Evolutionary conservation across 805 yeast genomes (phyloP), one percentile per base, ranked within the genome.

Genomic region (Candida easanensis): DNA sequence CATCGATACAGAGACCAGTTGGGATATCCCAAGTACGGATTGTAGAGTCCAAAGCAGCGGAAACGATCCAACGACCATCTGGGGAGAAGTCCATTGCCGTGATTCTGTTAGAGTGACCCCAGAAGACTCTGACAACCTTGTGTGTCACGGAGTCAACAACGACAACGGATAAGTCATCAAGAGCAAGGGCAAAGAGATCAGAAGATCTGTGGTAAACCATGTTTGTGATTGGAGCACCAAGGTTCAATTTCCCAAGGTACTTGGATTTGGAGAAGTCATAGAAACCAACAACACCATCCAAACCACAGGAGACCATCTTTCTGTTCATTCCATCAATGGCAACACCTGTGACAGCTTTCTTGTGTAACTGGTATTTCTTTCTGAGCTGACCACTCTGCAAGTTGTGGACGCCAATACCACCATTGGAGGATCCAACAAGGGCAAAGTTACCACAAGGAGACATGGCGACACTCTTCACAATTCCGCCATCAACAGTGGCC

Each of bases 11-110:
- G 1, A 90, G 88, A 38, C 99, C 98, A 1, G 97, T 85, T 33
- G 98, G 98, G 46, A 93, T 75, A 63, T 93, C 98, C 98, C 98
- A 93, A 0, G 97, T 88, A 57, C 99, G 78, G 38, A 93, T 71
- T 0, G 98, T 89, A 2, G 87, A 74, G 61, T 93, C 99, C 47
- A 89, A 70, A 1, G 89, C 76, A 1, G 87, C 81, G 19, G 93
- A 80, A 8, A 93, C 81, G 27, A 93, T 68, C 97, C 98, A 93
- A 62, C 97, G 80, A 27, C 97, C 98, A 62, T 90, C 91, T 4
- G 96, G 95, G 4, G 95, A 82, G 59, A 93, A 91, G 61, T 88
- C 97, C 61, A 91, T 64, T 1, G 87, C 75, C 0, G 97, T 89
- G 51, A 93, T 81, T 57, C 96, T 75, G 63, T 90, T 89, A 11